Evolutionary conservation across 345 rosid species (phyloP).

Genomic region (Ailanthus altissimus): DNA sequence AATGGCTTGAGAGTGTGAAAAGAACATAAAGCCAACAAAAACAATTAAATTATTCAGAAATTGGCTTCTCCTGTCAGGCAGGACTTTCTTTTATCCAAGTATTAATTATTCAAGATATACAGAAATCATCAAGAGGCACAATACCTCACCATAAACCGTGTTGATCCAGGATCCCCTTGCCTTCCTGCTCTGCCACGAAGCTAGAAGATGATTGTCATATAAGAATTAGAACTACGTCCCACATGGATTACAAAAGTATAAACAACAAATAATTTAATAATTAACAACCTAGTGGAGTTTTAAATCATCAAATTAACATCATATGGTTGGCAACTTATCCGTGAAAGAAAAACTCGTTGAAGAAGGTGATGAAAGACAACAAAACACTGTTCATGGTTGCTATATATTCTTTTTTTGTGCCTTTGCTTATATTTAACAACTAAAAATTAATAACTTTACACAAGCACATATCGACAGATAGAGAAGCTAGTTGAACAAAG

Average conservation of each 20-base stretch:
- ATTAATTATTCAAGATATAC: neutral
- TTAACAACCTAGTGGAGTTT: neutral
- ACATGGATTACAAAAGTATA: constrained; percentile 3
- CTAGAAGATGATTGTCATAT: constrained; percentile 37
- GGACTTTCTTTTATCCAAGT: neutral
- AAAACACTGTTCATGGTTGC: neutral
- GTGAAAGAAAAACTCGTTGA: neutral
- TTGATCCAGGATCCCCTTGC: constrained; percentile 98
- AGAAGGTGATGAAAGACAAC: neutral
- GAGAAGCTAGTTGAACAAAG: too few species aligned
- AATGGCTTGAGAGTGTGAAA: neutral
- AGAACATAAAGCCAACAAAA: neutral
- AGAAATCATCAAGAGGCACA: constrained; percentile 17
- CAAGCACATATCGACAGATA: too few species aligned
- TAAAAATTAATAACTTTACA: too few species aligned
- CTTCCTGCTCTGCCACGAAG: constrained; percentile 99
- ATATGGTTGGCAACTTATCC: neutral
- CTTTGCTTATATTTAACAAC: too few species aligned
- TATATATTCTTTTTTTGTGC: neutral
- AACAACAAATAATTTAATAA: constrained; percentile 11
- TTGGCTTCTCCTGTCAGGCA: neutral
- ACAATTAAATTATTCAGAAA: neutral
- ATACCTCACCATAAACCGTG: constrained; percentile 97
- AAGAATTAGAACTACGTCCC: constrained; percentile 17
- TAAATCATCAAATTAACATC: constrained; percentile 4